These are phyloP conservation scores for Spathaspora sp. DNA, from an alignment of 1,139 yeast species.

Conservation along the genomic window DNA sequence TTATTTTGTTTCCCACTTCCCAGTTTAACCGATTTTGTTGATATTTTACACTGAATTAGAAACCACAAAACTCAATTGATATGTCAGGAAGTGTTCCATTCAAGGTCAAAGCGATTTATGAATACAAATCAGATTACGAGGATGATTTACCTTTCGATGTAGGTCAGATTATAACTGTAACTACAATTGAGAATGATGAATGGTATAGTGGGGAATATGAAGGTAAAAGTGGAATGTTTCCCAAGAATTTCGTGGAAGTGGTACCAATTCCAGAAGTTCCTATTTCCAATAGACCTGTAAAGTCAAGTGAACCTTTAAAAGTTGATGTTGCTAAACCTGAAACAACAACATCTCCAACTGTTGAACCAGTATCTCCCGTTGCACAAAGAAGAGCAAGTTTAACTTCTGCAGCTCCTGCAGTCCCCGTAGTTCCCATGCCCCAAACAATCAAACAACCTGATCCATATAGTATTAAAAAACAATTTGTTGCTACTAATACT, in stretches of 20 bases:
- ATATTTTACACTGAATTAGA: not conserved
- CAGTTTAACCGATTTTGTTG: not conserved
- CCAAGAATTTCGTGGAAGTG: constrained; percentile 73
- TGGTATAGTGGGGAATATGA: constrained; percentile 79
- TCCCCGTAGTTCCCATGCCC: constrained; percentile 19
- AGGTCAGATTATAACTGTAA: constrained; percentile 72
- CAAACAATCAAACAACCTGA: constrained; percentile 33
- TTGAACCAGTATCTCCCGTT: not conserved
- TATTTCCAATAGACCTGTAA: constrained; percentile 12
- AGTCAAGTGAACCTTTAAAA: constrained; percentile 6
- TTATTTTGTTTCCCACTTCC: not conserved
- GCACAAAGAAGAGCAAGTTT: not conserved
- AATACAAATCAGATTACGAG: constrained; percentile 74
- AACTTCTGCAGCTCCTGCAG: constrained; percentile 5
- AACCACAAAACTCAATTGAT: not conserved
- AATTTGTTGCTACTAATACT: constrained; percentile 41
- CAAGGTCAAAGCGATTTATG: constrained; percentile 66
- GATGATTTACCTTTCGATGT: constrained; percentile 76
- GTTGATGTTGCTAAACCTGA: not conserved
- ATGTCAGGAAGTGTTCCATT: constrained; percentile 45
- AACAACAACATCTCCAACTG: not conserved
- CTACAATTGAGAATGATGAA: constrained; percentile 62
- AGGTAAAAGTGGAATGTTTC: constrained; percentile 76
- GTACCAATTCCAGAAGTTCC: constrained; percentile 17
- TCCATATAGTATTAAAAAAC: constrained; percentile 46